Evolutionary conservation across 805 yeast genomes (phyloP).

Genomic region (Yarrowia sp.): DNA sequence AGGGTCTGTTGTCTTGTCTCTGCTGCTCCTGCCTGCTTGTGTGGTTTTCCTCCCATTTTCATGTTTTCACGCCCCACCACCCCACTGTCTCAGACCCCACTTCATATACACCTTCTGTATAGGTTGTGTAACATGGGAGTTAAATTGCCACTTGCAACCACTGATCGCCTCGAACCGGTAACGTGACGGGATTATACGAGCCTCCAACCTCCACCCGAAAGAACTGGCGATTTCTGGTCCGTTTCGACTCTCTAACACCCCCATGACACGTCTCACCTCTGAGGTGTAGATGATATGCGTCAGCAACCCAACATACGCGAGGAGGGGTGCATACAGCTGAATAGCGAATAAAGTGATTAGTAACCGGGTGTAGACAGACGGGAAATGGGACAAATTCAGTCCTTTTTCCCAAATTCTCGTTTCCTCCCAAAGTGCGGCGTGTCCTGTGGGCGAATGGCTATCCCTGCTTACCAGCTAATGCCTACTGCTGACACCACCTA

Average conservation of each 20-base stretch:
- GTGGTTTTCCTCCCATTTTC: too few species aligned
- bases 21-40: too few species aligned
- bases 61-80: background rate
- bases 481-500: too few species aligned
- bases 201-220: background rate
- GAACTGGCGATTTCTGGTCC: background rate
- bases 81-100: constrained; percentile 11
- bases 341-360: too few species aligned
- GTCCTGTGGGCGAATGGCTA: too few species aligned
- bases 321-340: constrained; percentile 9
- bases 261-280: background rate
- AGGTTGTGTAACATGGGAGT: constrained; percentile 23
- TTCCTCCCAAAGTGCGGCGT: too few species aligned
- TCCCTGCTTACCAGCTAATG: too few species aligned
- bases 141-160: constrained; percentile 3
- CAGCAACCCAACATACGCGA: constrained; percentile 22
- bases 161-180: background rate
- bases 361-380: too few species aligned
- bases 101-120: background rate
- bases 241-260: background rate
- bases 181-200: background rate
- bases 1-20: background rate
- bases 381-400: too few species aligned
- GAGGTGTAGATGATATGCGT: constrained; percentile 6
- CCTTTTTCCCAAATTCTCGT: too few species aligned